Percentiles rank a stretch among this genome's conserved stretches.
phyloP scores from a whole-genome alignment of 495 filamentous ascomycete species.

The Hyaloscypha hepaticicola region DNA sequence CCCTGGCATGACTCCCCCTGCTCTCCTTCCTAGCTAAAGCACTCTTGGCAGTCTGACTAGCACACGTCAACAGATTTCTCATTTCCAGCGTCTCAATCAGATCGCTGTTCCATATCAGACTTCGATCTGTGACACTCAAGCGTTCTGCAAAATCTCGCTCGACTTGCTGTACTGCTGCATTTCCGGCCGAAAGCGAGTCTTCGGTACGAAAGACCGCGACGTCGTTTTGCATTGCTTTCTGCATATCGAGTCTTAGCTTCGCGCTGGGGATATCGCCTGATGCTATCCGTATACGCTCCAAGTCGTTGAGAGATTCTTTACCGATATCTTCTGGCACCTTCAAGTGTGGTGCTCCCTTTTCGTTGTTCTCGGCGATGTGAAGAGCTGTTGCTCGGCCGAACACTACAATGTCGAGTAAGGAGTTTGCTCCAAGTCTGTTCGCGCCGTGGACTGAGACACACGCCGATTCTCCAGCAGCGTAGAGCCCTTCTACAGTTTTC shows the following conservation, averaged over 20 bases:
- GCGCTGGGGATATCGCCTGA: slow-evolving; percentile 18
- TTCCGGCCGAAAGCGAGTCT: slow-evolving; percentile 15
- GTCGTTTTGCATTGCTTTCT: slow-evolving; percentile 32
- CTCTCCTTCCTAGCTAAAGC: slow-evolving; percentile 29
- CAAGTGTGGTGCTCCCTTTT: slow-evolving; percentile 20
- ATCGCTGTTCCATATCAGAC: slow-evolving; percentile 31
- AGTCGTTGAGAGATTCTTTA: slow-evolving; percentile 16
- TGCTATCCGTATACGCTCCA: slow-evolving; percentile 22
- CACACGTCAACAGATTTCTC: slow-evolving; percentile 32
- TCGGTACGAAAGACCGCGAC: slow-evolving; percentile 30
- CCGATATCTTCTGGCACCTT: slow-evolving; percentile 24
- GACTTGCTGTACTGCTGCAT: slow-evolving; percentile 16
- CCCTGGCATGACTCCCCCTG: slow-evolving; percentile 30
- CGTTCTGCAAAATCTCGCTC: slow-evolving; percentile 19
- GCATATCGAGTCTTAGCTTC: slow-evolving; percentile 26
- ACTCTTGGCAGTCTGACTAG: slow-evolving; percentile 30
- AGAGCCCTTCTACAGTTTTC: slow-evolving; percentile 24
- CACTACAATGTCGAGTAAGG: slow-evolving; percentile 31
- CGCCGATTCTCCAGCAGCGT: slow-evolving; percentile 29
- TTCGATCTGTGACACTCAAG: slow-evolving; percentile 23
- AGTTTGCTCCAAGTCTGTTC: slow-evolving; percentile 32
- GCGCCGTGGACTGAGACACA: slow-evolving; percentile 33
- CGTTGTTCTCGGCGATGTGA: slow-evolving; percentile 29
- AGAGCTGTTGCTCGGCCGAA: slow-evolving; percentile 29
- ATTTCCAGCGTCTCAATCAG: slow-evolving; percentile 32